Evolutionary conservation across 768 basidiomycete species (phyloP).

Genomic region (Steccherinum ochraceum): DNA sequence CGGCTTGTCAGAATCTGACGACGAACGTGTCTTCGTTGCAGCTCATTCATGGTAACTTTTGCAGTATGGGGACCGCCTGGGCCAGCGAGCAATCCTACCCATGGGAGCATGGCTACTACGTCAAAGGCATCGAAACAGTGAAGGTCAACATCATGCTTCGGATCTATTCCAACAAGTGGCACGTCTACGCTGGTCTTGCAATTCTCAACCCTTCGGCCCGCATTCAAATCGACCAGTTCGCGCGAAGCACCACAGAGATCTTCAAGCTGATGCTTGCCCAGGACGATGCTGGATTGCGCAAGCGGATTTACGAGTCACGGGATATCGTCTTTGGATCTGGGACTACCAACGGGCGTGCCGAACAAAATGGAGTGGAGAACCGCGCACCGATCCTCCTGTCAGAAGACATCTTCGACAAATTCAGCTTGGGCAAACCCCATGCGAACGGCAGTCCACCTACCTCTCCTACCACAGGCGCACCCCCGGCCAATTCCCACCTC

Average conservation of each 20-base stretch:
- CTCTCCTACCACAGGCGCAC: slow-evolving; percentile 13
- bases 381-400: slow-evolving; percentile 72
- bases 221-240: slow-evolving; percentile 86
- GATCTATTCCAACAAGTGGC: slow-evolving; percentile 97
- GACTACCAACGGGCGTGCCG: too few relatives aligned
- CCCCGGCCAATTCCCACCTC: slow-evolving; percentile 80
- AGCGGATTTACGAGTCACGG: slow-evolving; percentile 68
- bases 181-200: slow-evolving; percentile 98
- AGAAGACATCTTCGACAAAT: slow-evolving; percentile 81
- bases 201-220: slow-evolving; percentile 91
- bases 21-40: not conserved
- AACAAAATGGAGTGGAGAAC: slow-evolving; percentile 20
- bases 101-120: slow-evolving; percentile 94
- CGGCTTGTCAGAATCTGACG: slow-evolving; percentile 3
- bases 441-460: slow-evolving; percentile 12
- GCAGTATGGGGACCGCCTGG: slow-evolving; percentile 99
- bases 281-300: slow-evolving; percentile 48
- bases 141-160: slow-evolving; percentile 96
- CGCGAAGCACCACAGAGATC: slow-evolving; percentile 76
- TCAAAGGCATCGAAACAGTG: slow-evolving; percentile 95
- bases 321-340: slow-evolving; percentile 70
- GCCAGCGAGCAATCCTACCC: slow-evolving; percentile 70
- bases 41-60: not conserved
- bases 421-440: slow-evolving; percentile 59
- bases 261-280: slow-evolving; percentile 91